Conservation (phyloP, 768 basidiomycete species). For the Leccinum obscurum region DNA sequence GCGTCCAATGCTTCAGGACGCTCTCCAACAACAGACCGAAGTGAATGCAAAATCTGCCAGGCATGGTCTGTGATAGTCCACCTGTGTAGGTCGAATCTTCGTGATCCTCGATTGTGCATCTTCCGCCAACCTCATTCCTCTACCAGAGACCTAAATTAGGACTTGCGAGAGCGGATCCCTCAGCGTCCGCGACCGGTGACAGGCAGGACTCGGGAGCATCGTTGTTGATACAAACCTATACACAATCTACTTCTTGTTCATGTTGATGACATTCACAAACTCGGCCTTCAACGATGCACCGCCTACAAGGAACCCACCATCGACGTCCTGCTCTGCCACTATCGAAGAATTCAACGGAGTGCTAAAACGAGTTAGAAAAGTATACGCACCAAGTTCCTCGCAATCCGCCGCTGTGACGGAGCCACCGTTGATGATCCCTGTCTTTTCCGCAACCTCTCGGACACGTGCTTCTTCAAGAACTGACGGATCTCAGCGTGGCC, state of each 20-base stretch:
- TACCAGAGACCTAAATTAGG: slow-evolving; percentile 64
- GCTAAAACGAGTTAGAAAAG: not conserved
- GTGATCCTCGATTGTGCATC: slow-evolving; percentile 47
- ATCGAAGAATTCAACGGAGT: not conserved
- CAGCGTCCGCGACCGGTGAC: not conserved
- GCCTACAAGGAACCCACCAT: slow-evolving; percentile 92
- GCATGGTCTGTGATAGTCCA: not conserved
- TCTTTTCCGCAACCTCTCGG: slow-evolving; percentile 66
- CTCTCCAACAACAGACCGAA: slow-evolving; percentile 66
- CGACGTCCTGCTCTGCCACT: slow-evolving; percentile 83
- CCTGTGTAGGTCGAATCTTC: slow-evolving; percentile 19
- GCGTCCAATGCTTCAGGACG: slow-evolving; percentile 67
- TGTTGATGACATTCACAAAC: slow-evolving; percentile 89
- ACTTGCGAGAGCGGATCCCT: slow-evolving; percentile 24
- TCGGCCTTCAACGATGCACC: slow-evolving; percentile 98
- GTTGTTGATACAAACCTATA: slow-evolving; percentile 4
- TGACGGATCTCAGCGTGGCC: slow-evolving; percentile 77
- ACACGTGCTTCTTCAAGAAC: slow-evolving; percentile 68
- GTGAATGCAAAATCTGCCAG: slow-evolving; percentile 60
- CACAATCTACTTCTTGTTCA: slow-evolving; percentile 36
- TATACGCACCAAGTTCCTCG: slow-evolving; percentile 74
- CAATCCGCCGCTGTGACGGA: slow-evolving; percentile 89
- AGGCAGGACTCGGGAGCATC: slow-evolving; percentile 26
- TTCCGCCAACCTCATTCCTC: slow-evolving; percentile 66
- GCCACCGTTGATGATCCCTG: slow-evolving; percentile 94